Base-by-base conservation (phyloP, 2,329 filamentous ascomycete genomes). In the Monilinia vaccinii-corymbosi region DNA sequence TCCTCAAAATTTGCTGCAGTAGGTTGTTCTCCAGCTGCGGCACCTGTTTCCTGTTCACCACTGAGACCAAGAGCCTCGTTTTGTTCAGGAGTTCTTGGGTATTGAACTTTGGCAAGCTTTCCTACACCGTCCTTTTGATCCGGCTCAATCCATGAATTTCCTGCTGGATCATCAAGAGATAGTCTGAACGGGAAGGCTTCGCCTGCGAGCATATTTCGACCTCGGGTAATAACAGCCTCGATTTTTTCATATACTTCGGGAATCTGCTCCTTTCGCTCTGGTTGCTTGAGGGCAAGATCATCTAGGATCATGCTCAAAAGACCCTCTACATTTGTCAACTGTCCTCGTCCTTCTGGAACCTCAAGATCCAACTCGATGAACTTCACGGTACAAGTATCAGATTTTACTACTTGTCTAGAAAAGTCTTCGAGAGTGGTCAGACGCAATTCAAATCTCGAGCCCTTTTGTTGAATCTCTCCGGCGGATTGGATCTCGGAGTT, bases 131-230 rank as follows among this genome's bases (percentile, higher is more conserved):
- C 87, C 64, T 85, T 86, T 63, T 89, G 83, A 65, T 91, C 88
- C 16, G 94, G 94, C 51, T 95, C 88, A 69, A 99, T 96, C 81
- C 92, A 97, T 2, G 91, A 96, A 79, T 99, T 99, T 58, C 94
- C 94, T 0, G 92, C 89, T 3, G 90, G 88, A 72, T 99, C 94
- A 72, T 99, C 91, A 51, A 97, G 79, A 45, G 84, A 87, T 52
- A 99, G 76, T 55, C 90, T 88, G 80, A 99, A 97, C 28, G 94
- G 94, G 71, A 96, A 92, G 8, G 81, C 80, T 32, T 86, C 80
- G 53, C 91, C 89, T 2, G 82, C 81, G 11, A 96, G 75, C 85
- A 97, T 96, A 59, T 86, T 82, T 61, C 83, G 81, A 16, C 91
- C 81, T 67, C 85, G 88, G 48, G 81, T 74, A 62, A 97, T 87